A percentile compares a stretch with the other conserved stretches of the same genome.
These are phyloP conservation scores for Dissophora globulifera DNA, from an alignment of 192 early-diverging fungal genomes.

Conservation along the genomic window DNA sequence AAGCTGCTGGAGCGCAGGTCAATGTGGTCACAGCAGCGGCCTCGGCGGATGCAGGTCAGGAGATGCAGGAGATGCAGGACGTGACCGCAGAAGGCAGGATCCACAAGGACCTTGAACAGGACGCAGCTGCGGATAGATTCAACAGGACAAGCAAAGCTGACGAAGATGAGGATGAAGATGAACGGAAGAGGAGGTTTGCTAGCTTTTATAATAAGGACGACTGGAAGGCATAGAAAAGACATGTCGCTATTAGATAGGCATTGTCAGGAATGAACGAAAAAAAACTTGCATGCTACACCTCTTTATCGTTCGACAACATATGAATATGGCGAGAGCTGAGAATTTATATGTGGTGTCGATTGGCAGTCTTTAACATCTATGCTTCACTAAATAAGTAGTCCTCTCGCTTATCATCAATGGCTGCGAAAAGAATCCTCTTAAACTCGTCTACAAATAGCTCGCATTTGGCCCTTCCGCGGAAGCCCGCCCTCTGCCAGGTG, in stretches of 20 bases:
- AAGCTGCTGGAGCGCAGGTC: slow-evolving; percentile 7
- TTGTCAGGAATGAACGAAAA: not conserved
- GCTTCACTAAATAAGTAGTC: slow-evolving; percentile 14
- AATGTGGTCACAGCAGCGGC: not conserved
- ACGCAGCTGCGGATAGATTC: too few species aligned
- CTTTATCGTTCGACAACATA: too few species aligned
- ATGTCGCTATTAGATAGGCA: too few species aligned
- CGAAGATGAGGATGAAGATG: slow-evolving; percentile 6
- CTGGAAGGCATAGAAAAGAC: slow-evolving; percentile 9
- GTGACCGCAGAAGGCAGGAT: not conserved
- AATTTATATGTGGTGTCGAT: too few species aligned
- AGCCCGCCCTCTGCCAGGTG: slow-evolving; percentile 41
- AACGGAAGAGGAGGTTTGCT: not conserved
- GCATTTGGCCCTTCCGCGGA: slow-evolving; percentile 19
- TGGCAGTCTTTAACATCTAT: too few species aligned
- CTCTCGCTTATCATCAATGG: slow-evolving; percentile 7
- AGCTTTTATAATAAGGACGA: slow-evolving; percentile 16
- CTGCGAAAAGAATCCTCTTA: slow-evolving; percentile 25
- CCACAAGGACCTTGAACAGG: too few species aligned
- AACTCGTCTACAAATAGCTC: slow-evolving; percentile 29
- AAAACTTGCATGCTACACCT: slow-evolving; percentile 1
- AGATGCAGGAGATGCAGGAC: slow-evolving; percentile 16
- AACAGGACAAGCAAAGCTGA: too few species aligned
- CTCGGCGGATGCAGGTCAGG: too few species aligned
- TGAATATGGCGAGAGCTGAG: too few species aligned